Conservation (phyloP, 148 eudicot genomes). For the Rhododendron vialii region DNA sequence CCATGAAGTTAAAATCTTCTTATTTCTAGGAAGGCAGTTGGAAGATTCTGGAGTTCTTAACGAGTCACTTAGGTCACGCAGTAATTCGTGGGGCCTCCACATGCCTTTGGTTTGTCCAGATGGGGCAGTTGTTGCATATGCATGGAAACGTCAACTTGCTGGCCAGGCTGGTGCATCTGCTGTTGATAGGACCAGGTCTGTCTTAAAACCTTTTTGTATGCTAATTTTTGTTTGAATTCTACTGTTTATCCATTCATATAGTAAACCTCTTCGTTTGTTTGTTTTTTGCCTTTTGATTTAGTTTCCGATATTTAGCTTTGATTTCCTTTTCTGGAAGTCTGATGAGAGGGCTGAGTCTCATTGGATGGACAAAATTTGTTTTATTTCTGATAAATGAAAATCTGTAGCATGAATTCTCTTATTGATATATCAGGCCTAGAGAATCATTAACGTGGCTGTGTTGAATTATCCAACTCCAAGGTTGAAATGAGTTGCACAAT, state of each 20-base stretch:
- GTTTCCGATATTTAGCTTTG: neutral
- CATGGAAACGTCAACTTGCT: conserved; percentile 99
- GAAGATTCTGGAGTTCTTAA: conserved; percentile 89
- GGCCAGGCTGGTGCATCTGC: conserved; percentile 99
- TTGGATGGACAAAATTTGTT: neutral
- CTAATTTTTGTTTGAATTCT: neutral
- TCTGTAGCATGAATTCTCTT: neutral
- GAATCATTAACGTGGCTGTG: neutral
- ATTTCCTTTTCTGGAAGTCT: neutral
- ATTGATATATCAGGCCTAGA: neutral
- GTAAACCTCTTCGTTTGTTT: neutral
- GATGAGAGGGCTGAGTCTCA: neutral
- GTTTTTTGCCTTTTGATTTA: neutral
- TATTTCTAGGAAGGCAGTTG: conserved; percentile 67
- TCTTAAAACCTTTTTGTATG: neutral
- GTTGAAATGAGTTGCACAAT: neutral
- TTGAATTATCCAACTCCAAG: neutral
- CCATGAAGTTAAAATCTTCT: neutral
- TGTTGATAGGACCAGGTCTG: conserved; percentile 92
- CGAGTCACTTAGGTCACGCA: conserved; percentile 86
- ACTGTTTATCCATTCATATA: neutral
- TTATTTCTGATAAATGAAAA: neutral
- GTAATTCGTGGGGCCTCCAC: conserved; percentile 99
- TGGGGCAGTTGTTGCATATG: conserved; percentile 99
- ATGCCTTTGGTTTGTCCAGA: conserved; percentile 99